Base-by-base conservation (phyloP, 495 filamentous ascomycete genomes). In the Penicillium canescens region DNA sequence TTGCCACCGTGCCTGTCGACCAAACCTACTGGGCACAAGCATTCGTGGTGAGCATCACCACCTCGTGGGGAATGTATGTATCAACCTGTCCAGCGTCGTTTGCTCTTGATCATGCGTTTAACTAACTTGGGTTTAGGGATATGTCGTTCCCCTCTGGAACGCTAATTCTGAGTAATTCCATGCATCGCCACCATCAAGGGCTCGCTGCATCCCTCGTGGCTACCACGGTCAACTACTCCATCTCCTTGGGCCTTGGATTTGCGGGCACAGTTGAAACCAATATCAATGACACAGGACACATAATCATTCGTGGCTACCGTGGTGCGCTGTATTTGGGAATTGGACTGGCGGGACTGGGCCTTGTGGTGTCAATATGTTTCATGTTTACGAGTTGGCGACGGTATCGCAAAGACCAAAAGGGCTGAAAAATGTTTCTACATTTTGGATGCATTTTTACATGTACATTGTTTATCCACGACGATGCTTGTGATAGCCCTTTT, bases 121-220 rank as follows among this genome's bases (percentile, higher is more conserved):
- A 18, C 18, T 18, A 18, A 18, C 18, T 18, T 18, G 18, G 18
- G 18, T 18, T 18, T 18, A 18, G 18, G 1, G 82, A 88, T 60
- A 79, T 85, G 62, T 73, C 67, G 1, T 86, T 88, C 52, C 82
- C 83, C 0, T 74, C 78, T n/a, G 73, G 72, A 0, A 84, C 79
- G 4, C 68, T 89, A 3, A 73, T 89, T 16, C 70, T 88, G 10
- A 81, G 75, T 43, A 79, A 86, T 54, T 67, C 75, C 7, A 71
- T 88, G 47, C 70, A 69, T 6, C 75, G 73, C 35, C 74, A 85
- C 46, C 79, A 87, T 58, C 85, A 90, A 62, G 86, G 86, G 7
- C 71, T 87, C 9, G 80, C 81, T 1, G 82, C 81, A 1, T 78
- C 74, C 14, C 63, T 88, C 38, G 78, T 86, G 16, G 82, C 73